Evolutionary conservation across 2,329 filamentous ascomycete species (phyloP).

Genomic region (Dothideomycetes sp.): DNA sequence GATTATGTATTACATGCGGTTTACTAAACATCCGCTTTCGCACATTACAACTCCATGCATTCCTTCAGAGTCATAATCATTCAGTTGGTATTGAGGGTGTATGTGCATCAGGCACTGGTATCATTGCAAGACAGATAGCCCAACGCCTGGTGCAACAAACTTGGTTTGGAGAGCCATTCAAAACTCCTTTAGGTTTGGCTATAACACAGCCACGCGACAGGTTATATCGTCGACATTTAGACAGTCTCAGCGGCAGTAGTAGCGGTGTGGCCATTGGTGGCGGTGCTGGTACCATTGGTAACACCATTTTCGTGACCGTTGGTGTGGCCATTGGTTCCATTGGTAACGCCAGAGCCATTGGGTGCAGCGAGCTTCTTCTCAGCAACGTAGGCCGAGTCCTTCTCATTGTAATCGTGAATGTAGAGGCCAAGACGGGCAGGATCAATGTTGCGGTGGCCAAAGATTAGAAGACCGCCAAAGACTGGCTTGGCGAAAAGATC

Average conservation of each 20-base stretch:
- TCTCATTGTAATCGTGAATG: constrained; percentile 36
- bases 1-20: too few relatives aligned
- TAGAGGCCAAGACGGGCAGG: constrained; percentile 44
- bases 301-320: constrained; percentile 15
- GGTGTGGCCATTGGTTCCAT: constrained; percentile 11
- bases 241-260: constrained; percentile 6
- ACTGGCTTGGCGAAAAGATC: constrained; percentile 55
- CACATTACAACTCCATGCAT: too few relatives aligned
- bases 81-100: background rate
- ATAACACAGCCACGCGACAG: too few relatives aligned
- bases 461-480: constrained; percentile 51
- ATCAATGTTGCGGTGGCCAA: constrained; percentile 52
- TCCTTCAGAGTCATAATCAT: background rate
- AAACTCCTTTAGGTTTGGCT: too few relatives aligned
- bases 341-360: background rate
- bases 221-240: too few relatives aligned
- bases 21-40: too few relatives aligned
- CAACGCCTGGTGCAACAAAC: too few relatives aligned
- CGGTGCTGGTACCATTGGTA: constrained; percentile 12
- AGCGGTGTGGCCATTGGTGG: background rate
- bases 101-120: background rate
- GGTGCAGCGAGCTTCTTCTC: constrained; percentile 12
- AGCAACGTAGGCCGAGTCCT: constrained; percentile 18
- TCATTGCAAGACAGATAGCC: too few relatives aligned
- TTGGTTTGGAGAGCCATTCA: too few relatives aligned